A percentile compares a stretch with the other conserved stretches of the same genome.
Conservation (phyloP, 2,329 filamentous ascomycete species). For the Tympanopsis confertula region DNA sequence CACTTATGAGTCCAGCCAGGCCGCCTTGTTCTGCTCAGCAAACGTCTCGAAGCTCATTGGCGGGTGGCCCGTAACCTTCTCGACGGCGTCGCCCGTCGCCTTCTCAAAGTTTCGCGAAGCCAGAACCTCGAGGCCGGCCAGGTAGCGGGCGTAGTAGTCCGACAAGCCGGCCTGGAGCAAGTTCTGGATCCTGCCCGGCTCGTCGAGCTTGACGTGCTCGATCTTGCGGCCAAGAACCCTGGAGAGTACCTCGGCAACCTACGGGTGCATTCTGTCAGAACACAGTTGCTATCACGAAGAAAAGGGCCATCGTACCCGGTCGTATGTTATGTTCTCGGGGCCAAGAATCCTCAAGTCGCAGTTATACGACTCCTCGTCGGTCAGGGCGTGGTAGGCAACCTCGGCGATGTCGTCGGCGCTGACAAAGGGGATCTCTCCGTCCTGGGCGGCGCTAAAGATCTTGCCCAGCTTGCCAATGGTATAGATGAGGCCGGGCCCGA, state of each 20-base stretch:
- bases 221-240: slow-evolving; percentile 9
- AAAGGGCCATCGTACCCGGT: slow-evolving; percentile 8
- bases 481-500: slow-evolving; percentile 6
- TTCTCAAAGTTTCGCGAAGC: slow-evolving; percentile 7
- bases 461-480: slow-evolving; percentile 8
- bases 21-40: neutral
- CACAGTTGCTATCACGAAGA: too few species aligned
- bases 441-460: slow-evolving; percentile 8
- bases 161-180: slow-evolving; percentile 7
- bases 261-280: too few species aligned
- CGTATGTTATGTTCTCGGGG: slow-evolving; percentile 8
- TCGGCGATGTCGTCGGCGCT: slow-evolving; percentile 9
- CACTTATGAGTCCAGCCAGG: too few species aligned
- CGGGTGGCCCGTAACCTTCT: slow-evolving; percentile 8
- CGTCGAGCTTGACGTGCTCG: slow-evolving; percentile 10
- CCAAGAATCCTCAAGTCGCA: slow-evolving; percentile 8
- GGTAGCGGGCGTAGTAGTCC: slow-evolving; percentile 7
- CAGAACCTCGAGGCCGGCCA: slow-evolving; percentile 7
- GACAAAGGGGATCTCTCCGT: slow-evolving; percentile 10
- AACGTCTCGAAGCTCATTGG: slow-evolving; percentile 6
- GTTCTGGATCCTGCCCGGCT: slow-evolving; percentile 5
- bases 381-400: slow-evolving; percentile 9
- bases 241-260: slow-evolving; percentile 10
- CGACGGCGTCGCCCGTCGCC: slow-evolving; percentile 6
- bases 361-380: slow-evolving; percentile 8